These are phyloP conservation scores for Escallonia rubra DNA, from an alignment of 129 eudicot genomes.

Conservation along the genomic window DNA sequence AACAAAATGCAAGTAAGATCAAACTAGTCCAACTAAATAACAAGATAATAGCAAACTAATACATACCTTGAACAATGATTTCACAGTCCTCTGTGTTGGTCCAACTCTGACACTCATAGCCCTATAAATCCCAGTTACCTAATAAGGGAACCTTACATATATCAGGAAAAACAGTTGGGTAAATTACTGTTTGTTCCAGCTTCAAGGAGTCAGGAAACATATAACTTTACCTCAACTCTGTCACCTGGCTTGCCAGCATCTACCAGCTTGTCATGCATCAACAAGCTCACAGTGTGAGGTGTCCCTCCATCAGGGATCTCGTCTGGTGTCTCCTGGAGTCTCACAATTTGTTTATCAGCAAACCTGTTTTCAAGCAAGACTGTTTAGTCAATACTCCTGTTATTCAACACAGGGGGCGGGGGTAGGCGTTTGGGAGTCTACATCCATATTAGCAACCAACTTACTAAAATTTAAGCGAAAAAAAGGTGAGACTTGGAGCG, in stretches of 20 bases:
- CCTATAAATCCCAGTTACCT: conserved; percentile 95
- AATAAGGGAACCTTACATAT: conserved; percentile 7
- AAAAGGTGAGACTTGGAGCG: too few relatives aligned
- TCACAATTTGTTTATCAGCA: conserved; percentile 94
- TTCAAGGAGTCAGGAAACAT: neutral
- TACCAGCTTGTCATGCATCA: conserved; percentile 95
- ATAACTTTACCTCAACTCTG: conserved; percentile 75
- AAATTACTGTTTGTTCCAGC: neutral
- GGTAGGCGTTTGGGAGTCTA: too few relatives aligned
- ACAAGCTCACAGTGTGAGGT: conserved; percentile 95
- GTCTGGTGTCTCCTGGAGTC: conserved; percentile 95
- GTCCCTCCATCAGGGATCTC: conserved; percentile 99
- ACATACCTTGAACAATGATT: conserved; percentile 74
- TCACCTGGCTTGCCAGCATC: conserved; percentile 98
- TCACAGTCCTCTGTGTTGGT: conserved; percentile 70
- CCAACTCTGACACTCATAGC: conserved; percentile 98
- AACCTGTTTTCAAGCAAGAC: conserved; percentile 35
- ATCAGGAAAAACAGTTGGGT: conserved; percentile 7
- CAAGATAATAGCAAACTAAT: conserved; percentile 2
- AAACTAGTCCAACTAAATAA: neutral
- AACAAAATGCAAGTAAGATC: neutral
- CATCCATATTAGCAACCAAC: too few relatives aligned
- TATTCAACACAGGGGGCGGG: too few relatives aligned
- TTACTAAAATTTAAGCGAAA: too few relatives aligned
- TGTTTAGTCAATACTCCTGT: neutral